Evolutionary conservation across 768 basidiomycete species (phyloP).

Genomic region (Russula compacta): DNA sequence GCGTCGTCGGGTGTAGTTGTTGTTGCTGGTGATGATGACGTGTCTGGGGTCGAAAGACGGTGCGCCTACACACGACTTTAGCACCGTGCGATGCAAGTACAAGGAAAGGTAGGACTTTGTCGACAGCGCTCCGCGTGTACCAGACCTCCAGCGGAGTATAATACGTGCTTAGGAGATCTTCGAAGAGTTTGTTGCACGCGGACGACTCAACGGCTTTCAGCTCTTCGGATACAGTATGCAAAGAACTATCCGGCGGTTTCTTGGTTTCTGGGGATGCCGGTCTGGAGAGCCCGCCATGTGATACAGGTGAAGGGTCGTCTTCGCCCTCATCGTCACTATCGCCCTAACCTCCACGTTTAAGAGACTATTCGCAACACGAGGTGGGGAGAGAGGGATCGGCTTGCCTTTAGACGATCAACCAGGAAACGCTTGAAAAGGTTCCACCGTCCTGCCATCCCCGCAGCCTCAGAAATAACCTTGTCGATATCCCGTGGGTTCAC

Average conservation of each 20-base stretch:
- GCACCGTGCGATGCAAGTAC: background rate
- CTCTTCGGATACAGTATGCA: conserved; percentile 8
- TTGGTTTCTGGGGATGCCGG: background rate
- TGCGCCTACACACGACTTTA: conserved; percentile 57
- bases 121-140: conserved; percentile 80
- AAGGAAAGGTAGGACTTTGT: conserved; percentile 50
- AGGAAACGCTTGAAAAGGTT: conserved; percentile 84
- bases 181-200: conserved; percentile 49
- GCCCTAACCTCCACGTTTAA: background rate
- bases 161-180: conserved; percentile 57
- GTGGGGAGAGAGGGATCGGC: background rate
- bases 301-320: background rate
- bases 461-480: conserved; percentile 76
- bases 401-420: conserved; percentile 58
- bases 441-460: conserved; percentile 90
- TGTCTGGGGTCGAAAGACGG: conserved; percentile 67
- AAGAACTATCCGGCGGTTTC: background rate
- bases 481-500: conserved; percentile 89
- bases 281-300: background rate
- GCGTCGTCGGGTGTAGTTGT: conserved; percentile 88
- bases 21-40: conserved; percentile 48
- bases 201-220: conserved; percentile 37
- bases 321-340: conserved; percentile 4
- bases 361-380: background rate
- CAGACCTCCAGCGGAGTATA: conserved; percentile 88